A percentile compares a stretch with the other conserved stretches of the same genome.
Evolutionary conservation across 2,329 filamentous ascomycete genomes (phyloP).

Genomic region (Fusarium acutatum): DNA sequence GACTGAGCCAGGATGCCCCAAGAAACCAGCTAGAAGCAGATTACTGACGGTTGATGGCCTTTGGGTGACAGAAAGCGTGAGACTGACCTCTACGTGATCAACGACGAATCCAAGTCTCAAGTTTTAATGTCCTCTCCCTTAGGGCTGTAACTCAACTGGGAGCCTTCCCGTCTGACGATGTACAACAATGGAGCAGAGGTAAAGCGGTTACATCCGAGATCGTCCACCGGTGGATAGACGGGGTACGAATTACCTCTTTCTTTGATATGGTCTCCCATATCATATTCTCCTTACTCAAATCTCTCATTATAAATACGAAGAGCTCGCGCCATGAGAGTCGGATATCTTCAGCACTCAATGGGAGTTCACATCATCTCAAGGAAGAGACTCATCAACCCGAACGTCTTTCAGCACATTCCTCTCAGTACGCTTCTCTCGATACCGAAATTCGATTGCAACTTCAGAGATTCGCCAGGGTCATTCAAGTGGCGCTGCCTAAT

Average conservation of each 20-base stretch:
- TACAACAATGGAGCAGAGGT: not conserved
- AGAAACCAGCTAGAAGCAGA: not conserved
- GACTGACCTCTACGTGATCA: not conserved
- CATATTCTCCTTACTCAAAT: rapidly evolving
- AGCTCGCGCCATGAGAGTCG: not conserved
- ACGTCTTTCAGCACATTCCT: rapidly evolving
- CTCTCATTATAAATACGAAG: not conserved
- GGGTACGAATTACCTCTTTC: rapidly evolving
- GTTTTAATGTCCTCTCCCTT: not conserved
- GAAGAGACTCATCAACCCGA: not conserved
- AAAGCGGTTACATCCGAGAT: not conserved
- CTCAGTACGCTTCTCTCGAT: not conserved
- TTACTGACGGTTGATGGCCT: not conserved
- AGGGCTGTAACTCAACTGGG: too few relatives aligned
- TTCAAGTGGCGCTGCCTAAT: not conserved
- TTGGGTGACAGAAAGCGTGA: not conserved
- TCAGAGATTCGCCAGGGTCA: rapidly evolving
- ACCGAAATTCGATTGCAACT: not conserved
- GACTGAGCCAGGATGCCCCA: rapidly evolving
- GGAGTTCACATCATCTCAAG: not conserved
- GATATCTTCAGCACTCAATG: not conserved
- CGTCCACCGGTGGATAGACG: not conserved
- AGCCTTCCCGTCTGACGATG: rapidly evolving
- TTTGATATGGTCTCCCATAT: rapidly evolving
- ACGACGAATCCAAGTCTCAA: not conserved